Evolutionary conservation across 768 basidiomycete genomes (phyloP), one percentile per base, ranked within the genome.

Genomic region (Kwoniella sp.): DNA sequence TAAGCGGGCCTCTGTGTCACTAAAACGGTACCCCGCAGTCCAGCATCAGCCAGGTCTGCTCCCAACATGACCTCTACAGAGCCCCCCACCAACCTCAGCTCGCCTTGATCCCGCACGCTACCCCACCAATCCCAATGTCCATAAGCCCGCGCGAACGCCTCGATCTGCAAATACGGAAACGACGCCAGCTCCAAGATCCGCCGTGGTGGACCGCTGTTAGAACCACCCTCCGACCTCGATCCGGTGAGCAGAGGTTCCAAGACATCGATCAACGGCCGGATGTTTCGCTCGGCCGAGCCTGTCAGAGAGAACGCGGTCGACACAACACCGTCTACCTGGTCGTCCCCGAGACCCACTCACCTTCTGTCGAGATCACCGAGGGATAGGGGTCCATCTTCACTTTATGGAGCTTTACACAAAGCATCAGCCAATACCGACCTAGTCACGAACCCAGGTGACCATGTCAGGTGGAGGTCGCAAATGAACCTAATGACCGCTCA

Each of bases 201-300:
- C 4, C 37, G 8, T 46, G 28, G 41, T 7, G 43, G 20, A 17
- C 42, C 28, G n/a, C 37, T 25, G 29, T 3, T n/a, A 11, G 25
- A n/a, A 23, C 11, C 19, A 32, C 12, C 3, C 17, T 44, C 6
- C 11, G 14, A n/a, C 15, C 28, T 19, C 15, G 25, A 5, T 5
- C n/a, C 26, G 2, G 41, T 14, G 15, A 65, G 12, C 3, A 65
- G 31, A 0, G 41, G 38, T 9, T 34, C 12, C 2, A 65, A 46
- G 12, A 50, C 59, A 9, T 56, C 45, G 0, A 53, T 46, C 12
- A 65, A 55, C 5, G 63, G 60, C 19, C 32, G 38, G 31, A 56
- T 22, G 42, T 65, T 65, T 1, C 63, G 50, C 19, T 39, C 14
- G 3, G 57, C 51, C 20, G 63, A 45, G 42, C 60, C 63, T 65